phyloP scores from a whole-genome alignment of 1,139 yeast genomes.

The Taiozyma sp. region DNA sequence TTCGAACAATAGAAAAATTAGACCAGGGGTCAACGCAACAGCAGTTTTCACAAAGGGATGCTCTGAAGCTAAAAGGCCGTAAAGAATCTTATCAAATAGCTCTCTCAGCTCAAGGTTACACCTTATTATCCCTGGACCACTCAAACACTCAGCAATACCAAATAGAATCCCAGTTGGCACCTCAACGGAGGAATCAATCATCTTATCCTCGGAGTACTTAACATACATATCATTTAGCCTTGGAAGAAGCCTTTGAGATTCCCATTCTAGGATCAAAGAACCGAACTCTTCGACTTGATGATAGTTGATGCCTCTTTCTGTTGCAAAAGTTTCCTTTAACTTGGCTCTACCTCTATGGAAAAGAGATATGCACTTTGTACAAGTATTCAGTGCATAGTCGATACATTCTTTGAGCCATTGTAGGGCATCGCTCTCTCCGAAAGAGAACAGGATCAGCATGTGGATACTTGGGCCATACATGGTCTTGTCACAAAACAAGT shows the following conservation, averaged over 20 bases:
- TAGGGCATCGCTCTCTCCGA: conserved; percentile 42
- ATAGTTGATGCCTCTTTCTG: conserved; percentile 44
- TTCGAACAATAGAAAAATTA: conserved; percentile 47
- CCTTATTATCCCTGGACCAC: conserved; percentile 47
- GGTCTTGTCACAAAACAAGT: conserved; percentile 53
- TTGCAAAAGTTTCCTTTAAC: conserved; percentile 47
- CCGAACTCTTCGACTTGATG: conserved; percentile 47
- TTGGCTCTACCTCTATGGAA: conserved; percentile 51
- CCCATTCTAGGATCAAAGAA: conserved; percentile 50
- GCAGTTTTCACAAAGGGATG: conserved; percentile 22
- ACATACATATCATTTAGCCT: conserved; percentile 27
- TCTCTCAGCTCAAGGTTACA: conserved; percentile 30
- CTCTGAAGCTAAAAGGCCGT: conserved; percentile 24
- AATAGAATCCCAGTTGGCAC: conserved; percentile 26
- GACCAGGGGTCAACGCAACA: conserved; percentile 38
- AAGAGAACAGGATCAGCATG: conserved; percentile 54
- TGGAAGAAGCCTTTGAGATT: conserved; percentile 33
- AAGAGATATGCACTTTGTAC: conserved; percentile 47
- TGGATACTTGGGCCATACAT: conserved; percentile 48
- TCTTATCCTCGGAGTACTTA: conserved; percentile 10
- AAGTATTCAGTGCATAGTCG: conserved; percentile 36
- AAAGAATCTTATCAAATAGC: conserved; percentile 30
- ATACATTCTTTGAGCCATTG: conserved; percentile 39
- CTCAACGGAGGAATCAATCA: conserved; percentile 12
- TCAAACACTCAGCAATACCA: conserved; percentile 42